Base-by-base conservation (phyloP, 2,329 filamentous ascomycete species). In the Cladosporium sp. region DNA sequence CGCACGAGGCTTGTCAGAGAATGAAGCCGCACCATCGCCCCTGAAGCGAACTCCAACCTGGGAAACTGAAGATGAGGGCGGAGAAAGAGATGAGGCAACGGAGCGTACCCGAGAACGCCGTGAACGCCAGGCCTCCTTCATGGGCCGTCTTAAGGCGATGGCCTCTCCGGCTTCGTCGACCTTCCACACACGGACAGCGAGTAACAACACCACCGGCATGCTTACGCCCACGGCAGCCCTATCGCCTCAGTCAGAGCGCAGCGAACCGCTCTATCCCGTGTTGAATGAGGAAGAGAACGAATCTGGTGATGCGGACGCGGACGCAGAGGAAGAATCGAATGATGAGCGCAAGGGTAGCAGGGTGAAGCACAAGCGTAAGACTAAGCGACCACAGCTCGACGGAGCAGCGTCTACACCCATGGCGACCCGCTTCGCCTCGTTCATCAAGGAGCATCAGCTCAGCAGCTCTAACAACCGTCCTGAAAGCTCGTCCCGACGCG, bases 281-380 rank as follows among this genome's bases (percentile, higher is more conserved):
- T 68, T 72, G 11, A 64, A 68, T 16, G 72, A 71, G 18, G 66
- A 70, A 21, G 87, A 83, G 16, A 89, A 91, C 73, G 89, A 90
- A 0, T 92, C 95, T 76, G 91, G 89, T 1, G 93, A 96, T 75
- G 92, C 95, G 75, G 39, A 46, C 3, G 51, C 51, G 18, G 96
- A 92, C 53, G 91, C 89, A 0, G 92, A 93, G 61, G 93, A 97
- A 67, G 79, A 78, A 14, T 75, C 76, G 6, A 76, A 73, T 11
- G 77, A 79, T 56, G 71, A 70, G 51, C 48, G 48, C 39, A 65
- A 34, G 14, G 39, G 14, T 21, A 32, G 62, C n/a, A 32, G n/a
- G 11, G 34, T 43, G 14, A 21, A 74, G 84, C 78, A n/a, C 75
- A 79, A 16, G 80, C 82, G 61, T 73, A 77, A 86, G 74, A 88